Base-by-base conservation (phyloP, 2,329 filamentous ascomycete genomes). In the Zasmidium cellare region DNA sequence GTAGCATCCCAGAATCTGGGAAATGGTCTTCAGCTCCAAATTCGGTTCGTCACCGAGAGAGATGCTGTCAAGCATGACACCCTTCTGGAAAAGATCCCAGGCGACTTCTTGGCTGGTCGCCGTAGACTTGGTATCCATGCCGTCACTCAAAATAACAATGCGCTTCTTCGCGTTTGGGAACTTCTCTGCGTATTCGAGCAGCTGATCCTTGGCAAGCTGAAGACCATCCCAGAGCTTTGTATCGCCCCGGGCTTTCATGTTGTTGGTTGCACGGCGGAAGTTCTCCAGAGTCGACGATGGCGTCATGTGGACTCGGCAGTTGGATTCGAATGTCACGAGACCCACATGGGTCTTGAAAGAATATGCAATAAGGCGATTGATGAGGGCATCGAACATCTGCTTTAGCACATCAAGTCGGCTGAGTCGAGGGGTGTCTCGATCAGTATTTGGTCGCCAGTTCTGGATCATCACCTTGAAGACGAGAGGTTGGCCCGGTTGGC, bases 171-270 rank as follows among this genome's bases (percentile, higher is more conserved):
- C 72, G 2, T 65, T 58, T 1, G 72, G 73, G 56, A 71, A 75
- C 14, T 68, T 67, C 9, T 54, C 24, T 5, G 63, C 66, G 41
- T 71, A 70, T 9, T 69, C 53, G 3, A 65, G 52, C 11, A 77
- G 59, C 50, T 73, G 67, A 46, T 75, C 70, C 2, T 66, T 63
- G 3, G 69, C 71, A 7, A 76, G 66, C 1, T 65, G 63, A 22
- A 76, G 60, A 20, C 70, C 68, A 57, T 76, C 73, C 72, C 72
- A 77, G 3, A 76, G 53, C 0, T 71, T 68, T 18, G 74, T 76
- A 51, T 75, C 69, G 2, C 72, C 73, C 3, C 51, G 25, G 12
- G 69, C 65, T 1, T 51, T 44, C 66, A 75, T 71, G 18, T 55
- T 62, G 38, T 67, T 66, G 7, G 73, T 67, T 7, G 70, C 68